Conservation (phyloP, 129 eudicot genomes). For the Helichrysum umbraculigerum region DNA sequence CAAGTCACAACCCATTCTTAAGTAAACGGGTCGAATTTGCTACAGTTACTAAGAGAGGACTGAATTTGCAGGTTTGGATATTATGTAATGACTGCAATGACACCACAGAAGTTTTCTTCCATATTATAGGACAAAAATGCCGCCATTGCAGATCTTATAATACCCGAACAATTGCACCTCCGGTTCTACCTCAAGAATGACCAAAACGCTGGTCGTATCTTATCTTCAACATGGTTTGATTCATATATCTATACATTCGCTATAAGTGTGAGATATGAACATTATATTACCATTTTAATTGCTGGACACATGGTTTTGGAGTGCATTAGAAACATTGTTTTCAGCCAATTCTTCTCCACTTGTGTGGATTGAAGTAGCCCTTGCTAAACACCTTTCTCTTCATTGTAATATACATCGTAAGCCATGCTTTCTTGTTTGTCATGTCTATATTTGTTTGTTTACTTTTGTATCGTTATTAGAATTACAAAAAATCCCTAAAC, state of each 20-base stretch:
- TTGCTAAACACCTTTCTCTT: slow-evolving; percentile 4
- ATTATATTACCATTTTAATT: slow-evolving; percentile 24
- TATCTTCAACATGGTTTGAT: slow-evolving; percentile 12
- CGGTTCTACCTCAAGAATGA: slow-evolving; percentile 81
- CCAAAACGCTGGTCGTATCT: not conserved
- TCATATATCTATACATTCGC: slow-evolving; percentile 22
- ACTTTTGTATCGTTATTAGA: not conserved
- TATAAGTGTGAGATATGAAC: slow-evolving; percentile 7
- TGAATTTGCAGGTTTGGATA: slow-evolving; percentile 76
- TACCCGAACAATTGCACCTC: slow-evolving; percentile 87
- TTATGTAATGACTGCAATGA: slow-evolving; percentile 97
- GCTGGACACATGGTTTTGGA: slow-evolving; percentile 30
- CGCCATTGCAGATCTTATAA: slow-evolving; percentile 88
- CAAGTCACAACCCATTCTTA: not conserved
- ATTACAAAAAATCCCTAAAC: no score
- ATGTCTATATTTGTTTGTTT: not conserved
- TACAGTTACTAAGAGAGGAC: not conserved
- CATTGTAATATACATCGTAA: slow-evolving; percentile 9
- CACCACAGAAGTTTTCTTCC: slow-evolving; percentile 86
- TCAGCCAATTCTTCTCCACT: slow-evolving; percentile 34
- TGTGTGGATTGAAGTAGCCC: slow-evolving; percentile 29
- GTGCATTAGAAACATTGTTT: slow-evolving; percentile 33
- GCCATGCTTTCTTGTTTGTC: not conserved
- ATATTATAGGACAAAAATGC: slow-evolving; percentile 95
- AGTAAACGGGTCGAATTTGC: not conserved